Evolutionary conservation across 768 basidiomycete species (phyloP).

Genomic region (Macrolepiota albuminosa): DNA sequence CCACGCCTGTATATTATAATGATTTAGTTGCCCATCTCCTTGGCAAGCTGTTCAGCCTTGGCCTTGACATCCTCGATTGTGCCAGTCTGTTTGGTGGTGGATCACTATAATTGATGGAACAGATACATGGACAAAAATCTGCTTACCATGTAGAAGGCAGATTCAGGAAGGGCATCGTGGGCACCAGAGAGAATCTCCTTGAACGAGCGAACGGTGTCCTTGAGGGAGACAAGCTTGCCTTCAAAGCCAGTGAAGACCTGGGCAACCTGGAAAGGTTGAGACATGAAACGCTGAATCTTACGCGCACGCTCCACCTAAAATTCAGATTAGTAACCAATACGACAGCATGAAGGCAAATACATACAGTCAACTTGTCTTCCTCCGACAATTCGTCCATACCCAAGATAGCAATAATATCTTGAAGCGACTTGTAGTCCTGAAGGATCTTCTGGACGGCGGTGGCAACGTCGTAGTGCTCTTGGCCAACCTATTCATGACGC

Average conservation of each 20-base stretch:
- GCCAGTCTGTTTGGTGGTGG: constrained; percentile 46
- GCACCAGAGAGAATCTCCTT: constrained; percentile 91
- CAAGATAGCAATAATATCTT: constrained; percentile 99
- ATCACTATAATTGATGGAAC: not conserved
- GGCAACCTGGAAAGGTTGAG: constrained; percentile 99
- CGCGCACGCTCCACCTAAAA: constrained; percentile 90
- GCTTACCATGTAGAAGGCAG: constrained; percentile 92
- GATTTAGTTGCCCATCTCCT: constrained; percentile 73
- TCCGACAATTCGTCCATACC: constrained; percentile 99
- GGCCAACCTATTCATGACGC: constrained; percentile 50
- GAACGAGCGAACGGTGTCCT: constrained; percentile 96
- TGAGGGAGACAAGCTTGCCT: constrained; percentile 93
- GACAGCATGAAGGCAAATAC: constrained; percentile 19
- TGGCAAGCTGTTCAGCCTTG: constrained; percentile 96
- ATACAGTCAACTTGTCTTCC: constrained; percentile 97
- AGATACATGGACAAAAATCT: constrained; percentile 9
- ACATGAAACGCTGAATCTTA: constrained; percentile 99
- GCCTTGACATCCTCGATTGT: constrained; percentile 96
- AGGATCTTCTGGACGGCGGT: constrained; percentile 97
- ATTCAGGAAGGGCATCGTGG: constrained; percentile 90
- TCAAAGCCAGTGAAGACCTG: constrained; percentile 99
- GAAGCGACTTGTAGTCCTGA: constrained; percentile 93
- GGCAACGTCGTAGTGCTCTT: constrained; percentile 94
- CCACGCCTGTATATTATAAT: constrained; percentile 4
- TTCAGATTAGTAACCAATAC: not conserved